Conservation (phyloP, 306 rosid species). For the Prunus armeniaca region DNA sequence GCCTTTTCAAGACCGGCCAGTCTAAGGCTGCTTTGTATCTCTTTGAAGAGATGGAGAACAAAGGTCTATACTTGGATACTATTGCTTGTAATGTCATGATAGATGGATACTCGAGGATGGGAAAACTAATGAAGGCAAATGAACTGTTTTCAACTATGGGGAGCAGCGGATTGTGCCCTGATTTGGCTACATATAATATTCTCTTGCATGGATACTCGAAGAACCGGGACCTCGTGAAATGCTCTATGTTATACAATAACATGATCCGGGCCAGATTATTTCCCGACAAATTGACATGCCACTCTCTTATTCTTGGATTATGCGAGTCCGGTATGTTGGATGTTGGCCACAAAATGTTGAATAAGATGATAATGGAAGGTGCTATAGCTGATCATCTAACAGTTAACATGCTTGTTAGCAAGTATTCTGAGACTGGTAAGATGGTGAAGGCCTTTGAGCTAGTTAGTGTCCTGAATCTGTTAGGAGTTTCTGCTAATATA, state of each 20-base stretch:
- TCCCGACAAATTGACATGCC: conserved; percentile 58
- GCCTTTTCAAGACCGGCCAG: conserved; percentile 68
- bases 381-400: conserved; percentile 44
- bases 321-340: conserved; percentile 53
- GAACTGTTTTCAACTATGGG: conserved; percentile 51
- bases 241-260: conserved; percentile 38
- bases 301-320: conserved; percentile 63
- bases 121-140: conserved; percentile 42
- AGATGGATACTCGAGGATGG: conserved; percentile 61
- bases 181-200: conserved; percentile 62
- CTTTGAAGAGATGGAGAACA: conserved; percentile 61
- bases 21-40: conserved; percentile 54
- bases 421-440: conserved; percentile 52
- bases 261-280: conserved; percentile 41
- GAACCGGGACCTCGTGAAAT: conserved; percentile 34
- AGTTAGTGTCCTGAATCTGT: conserved; percentile 41
- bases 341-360: conserved; percentile 59
- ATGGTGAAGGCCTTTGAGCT: conserved; percentile 48
- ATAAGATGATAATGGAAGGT: conserved; percentile 47
- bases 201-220: conserved; percentile 71
- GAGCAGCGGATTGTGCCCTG: conserved; percentile 41
- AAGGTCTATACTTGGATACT: conserved; percentile 54
- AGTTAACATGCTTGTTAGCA: conserved; percentile 56
- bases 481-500: conserved; percentile 38
- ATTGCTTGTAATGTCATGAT: conserved; percentile 48